Conservation (phyloP, 2,329 filamentous ascomycete species). For the Zasmidium cellare region DNA sequence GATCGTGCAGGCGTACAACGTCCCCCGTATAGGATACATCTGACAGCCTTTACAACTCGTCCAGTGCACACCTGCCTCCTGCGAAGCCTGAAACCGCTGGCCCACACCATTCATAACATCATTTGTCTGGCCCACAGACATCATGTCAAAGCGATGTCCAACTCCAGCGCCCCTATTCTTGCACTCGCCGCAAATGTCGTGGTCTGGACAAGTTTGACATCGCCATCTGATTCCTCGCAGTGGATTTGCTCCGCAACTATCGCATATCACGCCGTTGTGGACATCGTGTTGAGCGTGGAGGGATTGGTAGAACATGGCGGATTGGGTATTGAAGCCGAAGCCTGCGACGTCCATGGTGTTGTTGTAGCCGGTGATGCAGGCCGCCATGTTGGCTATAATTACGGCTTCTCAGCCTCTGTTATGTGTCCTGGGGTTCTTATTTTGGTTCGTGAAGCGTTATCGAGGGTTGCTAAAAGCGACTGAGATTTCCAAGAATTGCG, state of each 20-base stretch:
- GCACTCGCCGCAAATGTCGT: neutral
- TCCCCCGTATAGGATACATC: neutral
- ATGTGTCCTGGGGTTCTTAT: no score
- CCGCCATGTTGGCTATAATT: neutral
- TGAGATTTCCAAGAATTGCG: no score
- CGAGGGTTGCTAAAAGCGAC: no score
- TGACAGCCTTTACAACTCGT: neutral
- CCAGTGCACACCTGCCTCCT: neutral
- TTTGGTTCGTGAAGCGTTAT: no score
- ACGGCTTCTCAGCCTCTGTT: no score
- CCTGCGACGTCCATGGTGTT: neutral
- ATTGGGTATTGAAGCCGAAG: neutral
- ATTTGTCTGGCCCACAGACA: neutral
- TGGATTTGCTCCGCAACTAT: neutral
- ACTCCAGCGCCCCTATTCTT: neutral
- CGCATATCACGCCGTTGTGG: neutral
- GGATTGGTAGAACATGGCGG: neutral
- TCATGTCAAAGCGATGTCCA: neutral
- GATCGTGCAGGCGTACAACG: neutral
- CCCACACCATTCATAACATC: neutral
- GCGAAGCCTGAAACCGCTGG: neutral
- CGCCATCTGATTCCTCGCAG: neutral
- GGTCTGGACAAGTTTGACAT: neutral
- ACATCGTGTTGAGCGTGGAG: neutral
- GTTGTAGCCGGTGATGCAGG: neutral